phyloP scores from a whole-genome alignment of 208 protist genomes.

The Vickermania ingenoplastis region DNA sequence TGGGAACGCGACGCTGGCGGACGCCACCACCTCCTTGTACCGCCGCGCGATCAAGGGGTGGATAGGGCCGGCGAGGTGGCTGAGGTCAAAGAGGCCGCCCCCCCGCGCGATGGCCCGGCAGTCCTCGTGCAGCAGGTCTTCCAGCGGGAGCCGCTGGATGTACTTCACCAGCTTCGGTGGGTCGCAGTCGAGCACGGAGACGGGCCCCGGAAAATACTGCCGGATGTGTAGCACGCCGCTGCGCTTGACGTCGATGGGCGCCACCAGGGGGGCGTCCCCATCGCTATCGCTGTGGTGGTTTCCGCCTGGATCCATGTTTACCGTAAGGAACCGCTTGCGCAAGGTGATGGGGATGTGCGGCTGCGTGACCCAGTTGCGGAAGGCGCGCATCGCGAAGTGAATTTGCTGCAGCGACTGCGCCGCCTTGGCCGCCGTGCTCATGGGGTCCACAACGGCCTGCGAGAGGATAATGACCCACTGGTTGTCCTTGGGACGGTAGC shows the following conservation, averaged over 20 bases:
- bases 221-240: slow-evolving; percentile 85
- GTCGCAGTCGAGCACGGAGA: slow-evolving; percentile 78
- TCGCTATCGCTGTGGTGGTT: slow-evolving; percentile 44
- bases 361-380: slow-evolving; percentile 73
- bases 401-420: slow-evolving; percentile 51
- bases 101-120: slow-evolving; percentile 15
- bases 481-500: slow-evolving; percentile 81
- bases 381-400: slow-evolving; percentile 69
- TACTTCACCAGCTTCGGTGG: slow-evolving; percentile 76
- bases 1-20: slow-evolving; percentile 14
- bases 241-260: slow-evolving; percentile 81
- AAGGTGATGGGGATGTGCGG: slow-evolving; percentile 76
- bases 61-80: slow-evolving; percentile 10
- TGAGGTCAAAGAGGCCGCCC: slow-evolving; percentile 45
- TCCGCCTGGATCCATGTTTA: slow-evolving; percentile 58
- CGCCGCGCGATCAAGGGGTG: slow-evolving; percentile 14
- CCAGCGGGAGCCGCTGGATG: slow-evolving; percentile 70
- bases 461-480: slow-evolving; percentile 85
- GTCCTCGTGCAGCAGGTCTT: slow-evolving; percentile 64
- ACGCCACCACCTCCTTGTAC: slow-evolving; percentile 13
- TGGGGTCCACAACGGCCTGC: slow-evolving; percentile 59
- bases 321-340: slow-evolving; percentile 75
- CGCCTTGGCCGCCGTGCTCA: slow-evolving; percentile 40
- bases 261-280: slow-evolving; percentile 31
- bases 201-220: slow-evolving; percentile 81